Evolutionary conservation across 1,284 basidiomycete genomes (phyloP).

Genomic region (Leccinum angustisporum): DNA sequence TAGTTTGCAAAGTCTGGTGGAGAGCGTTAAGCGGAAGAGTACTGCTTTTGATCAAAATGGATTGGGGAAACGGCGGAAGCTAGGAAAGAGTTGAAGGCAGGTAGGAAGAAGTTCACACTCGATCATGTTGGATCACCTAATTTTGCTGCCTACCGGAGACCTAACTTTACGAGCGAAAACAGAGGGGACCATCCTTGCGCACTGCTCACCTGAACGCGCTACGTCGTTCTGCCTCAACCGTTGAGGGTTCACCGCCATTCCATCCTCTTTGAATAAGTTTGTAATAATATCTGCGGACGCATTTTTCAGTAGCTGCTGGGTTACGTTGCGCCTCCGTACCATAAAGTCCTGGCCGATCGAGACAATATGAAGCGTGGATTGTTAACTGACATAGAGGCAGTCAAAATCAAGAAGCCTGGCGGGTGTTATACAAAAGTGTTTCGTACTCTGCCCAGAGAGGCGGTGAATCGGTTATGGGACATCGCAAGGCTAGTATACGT

Average conservation of each 20-base stretch:
- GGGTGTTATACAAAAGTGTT: not conserved
- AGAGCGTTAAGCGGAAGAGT: conserved; percentile 84
- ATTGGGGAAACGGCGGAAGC: conserved; percentile 56
- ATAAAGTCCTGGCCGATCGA: not conserved
- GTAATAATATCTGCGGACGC: not conserved
- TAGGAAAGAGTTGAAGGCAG: conserved; percentile 25
- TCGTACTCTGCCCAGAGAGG: not conserved
- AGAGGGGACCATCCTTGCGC: not conserved
- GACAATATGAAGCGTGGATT: not conserved
- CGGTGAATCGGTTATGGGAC: not conserved
- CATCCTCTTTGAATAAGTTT: not conserved
- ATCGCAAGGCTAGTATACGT: not conserved
- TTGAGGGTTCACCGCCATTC: not conserved
- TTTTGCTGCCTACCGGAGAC: not conserved
- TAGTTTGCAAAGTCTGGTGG: conserved; percentile 70
- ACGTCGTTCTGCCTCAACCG: not conserved
- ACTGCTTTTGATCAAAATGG: conserved; percentile 31
- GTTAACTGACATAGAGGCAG: not conserved
- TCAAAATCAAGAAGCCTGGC: too few relatives aligned
- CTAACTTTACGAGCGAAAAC: not conserved
- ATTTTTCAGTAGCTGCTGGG: too few relatives aligned
- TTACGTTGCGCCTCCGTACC: not conserved
- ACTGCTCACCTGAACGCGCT: not conserved
- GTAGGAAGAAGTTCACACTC: not conserved
- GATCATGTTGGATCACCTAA: not conserved